Base-by-base conservation (phyloP, 306 rosid genomes). In the Vicia faba region DNA sequence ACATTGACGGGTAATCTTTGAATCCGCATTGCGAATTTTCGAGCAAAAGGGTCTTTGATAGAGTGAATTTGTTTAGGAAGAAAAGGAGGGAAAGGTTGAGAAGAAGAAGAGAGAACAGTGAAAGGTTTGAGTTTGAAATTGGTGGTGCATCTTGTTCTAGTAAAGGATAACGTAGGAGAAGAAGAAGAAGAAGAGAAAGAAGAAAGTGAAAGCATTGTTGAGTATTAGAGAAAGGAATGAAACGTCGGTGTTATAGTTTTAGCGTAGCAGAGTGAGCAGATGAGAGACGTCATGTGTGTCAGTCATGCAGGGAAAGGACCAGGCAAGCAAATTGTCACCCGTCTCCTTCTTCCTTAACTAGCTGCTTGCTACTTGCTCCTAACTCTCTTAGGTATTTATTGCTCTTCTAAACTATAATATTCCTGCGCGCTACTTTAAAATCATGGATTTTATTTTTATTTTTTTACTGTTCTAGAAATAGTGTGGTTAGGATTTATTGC, bases 11-110 rank as follows among this genome's bases (percentile, higher is more conserved):
- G 91, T 1, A 92, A 68, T 53, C 96, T 83, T 60, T 86, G 84
- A 55, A 92, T 87, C 38, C 98, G 76, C 55, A 80, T 16, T 44
- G 98, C 96, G 40, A 89, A 72, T 35, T 82, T 87, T 11, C 87
- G 75, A 14, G 96, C 96, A 5, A 62, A 82, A 6, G 89, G 80
- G 81, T 92, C 98, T 74, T 73, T 78, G 72, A 92, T 83, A 12
- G 44, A 23, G 20, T 89, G 71, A 7, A 92, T 76, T 44, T 87
- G 50, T 9, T 64, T 78, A 8, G 96, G 98, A 10, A 92, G 98
- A 71, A 92, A 92, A 4, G 96, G 78, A 79, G 98, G 96, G 62
- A 92, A 87, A 1, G 58, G 71, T 4, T 53, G 23, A 11, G 67
- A 70, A 40, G 18, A 2, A 40, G 20, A 43, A 49, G 83, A 51